Evolutionary conservation across 2,329 filamentous ascomycete species (phyloP), one percentile per base, ranked within the genome.

Genomic region (Clarireedia hainanense): DNA sequence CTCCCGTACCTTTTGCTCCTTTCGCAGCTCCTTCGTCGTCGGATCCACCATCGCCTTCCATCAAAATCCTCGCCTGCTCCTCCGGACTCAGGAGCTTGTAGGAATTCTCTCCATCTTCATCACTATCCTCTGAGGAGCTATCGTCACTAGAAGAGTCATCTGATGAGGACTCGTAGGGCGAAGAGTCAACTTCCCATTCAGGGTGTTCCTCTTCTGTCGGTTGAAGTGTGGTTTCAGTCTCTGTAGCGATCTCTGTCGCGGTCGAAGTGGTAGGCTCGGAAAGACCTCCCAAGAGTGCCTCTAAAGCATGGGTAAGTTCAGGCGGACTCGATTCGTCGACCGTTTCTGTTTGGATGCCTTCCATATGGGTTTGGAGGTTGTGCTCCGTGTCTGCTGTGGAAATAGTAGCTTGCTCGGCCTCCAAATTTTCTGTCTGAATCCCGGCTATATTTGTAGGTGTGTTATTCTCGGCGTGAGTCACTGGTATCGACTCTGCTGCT

Each of bases 151-250:
- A 88, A 4, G 85, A 66, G 49, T 67, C 63, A 86, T 67, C 76
- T 52, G 75, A 75, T 0, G 81, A 88, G 5, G 85, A 88, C 65
- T 85, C 82, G 66, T 87, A 87, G 0, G 87, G 87, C 0, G 86
- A 89, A 1, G 87, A 91, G 65, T 92, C 88, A 6, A 79, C 74
- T 67, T 95, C 89, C 89, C 90, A 97, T 70, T 96, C 91, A 3
- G 87, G 85, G 46, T 86, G 76, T 10, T 72, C 75, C 15, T 57
- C 55, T 59, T 65, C 58, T 17, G 24, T 50, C 39, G 54, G 40
- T 26, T 40, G 24, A 26, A 52, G 37, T 36, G 26, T 47, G 2
- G 50, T 26, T 24, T n/a, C 27, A 14, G 17, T 30, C 17, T 36
- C 47, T n/a, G 27, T 6, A 4, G 47, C 27, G n/a, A 20, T 10